Evolutionary conservation across 495 filamentous ascomycete genomes (phyloP).

Genomic region (Sordaria brevicollis): DNA sequence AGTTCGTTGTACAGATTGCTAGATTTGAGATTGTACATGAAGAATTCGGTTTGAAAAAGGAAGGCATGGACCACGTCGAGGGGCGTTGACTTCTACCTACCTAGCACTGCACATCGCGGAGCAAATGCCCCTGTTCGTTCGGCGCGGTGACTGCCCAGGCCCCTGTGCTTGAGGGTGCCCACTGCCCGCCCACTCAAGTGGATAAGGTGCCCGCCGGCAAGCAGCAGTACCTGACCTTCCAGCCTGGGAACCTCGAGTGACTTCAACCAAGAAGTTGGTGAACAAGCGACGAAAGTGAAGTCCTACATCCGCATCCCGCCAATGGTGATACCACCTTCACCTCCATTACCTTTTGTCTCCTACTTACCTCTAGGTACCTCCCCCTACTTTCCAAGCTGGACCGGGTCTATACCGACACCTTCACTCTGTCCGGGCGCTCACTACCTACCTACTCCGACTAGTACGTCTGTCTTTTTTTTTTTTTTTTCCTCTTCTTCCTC

Average conservation of each 20-base stretch:
- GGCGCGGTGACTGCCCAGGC: neutral
- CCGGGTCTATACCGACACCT: neutral
- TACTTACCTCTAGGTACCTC: neutral
- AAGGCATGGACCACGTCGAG: neutral
- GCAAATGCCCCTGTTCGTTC: conserved; percentile 5
- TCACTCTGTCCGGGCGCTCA: neutral
- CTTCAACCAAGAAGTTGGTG: neutral
- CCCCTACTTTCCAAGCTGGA: neutral
- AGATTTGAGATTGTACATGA: neutral
- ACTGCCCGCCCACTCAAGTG: neutral
- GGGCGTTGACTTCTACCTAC: neutral
- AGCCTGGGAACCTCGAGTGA: neutral
- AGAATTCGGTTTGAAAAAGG: neutral
- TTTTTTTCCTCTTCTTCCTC: neutral
- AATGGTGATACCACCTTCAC: neutral
- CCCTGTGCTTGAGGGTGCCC: neutral
- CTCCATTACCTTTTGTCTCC: neutral
- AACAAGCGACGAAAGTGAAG: neutral
- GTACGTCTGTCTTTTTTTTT: neutral
- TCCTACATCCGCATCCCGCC: neutral
- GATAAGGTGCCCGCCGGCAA: neutral
- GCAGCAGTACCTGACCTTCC: neutral
- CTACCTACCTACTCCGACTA: neutral
- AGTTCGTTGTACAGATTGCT: too few species aligned
- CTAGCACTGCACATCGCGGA: conserved; percentile 5